A percentile compares a stretch with the other conserved stretches of the same genome.
phyloP scores from a whole-genome alignment of 2,329 filamentous ascomycete species.

The Didymella keratinophila region DNA sequence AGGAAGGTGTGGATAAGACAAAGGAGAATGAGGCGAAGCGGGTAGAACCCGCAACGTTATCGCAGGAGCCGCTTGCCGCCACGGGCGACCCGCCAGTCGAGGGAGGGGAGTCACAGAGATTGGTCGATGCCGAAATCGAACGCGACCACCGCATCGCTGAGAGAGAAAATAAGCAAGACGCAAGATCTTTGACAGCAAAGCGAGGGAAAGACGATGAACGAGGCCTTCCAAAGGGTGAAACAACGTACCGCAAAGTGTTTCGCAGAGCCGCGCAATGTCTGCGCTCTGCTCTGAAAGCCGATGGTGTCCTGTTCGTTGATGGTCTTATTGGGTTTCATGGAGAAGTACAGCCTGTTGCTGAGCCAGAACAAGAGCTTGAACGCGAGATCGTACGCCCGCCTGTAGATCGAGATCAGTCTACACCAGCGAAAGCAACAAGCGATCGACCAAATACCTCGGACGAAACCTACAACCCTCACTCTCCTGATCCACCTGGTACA shows the following conservation, averaged over 20 bases:
- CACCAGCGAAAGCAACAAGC: neutral
- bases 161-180: neutral
- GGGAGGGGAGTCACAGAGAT: conserved; percentile 6
- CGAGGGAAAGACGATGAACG: neutral
- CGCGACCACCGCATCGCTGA: conserved; percentile 1
- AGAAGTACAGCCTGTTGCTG: conserved; percentile 17
- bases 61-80: neutral
- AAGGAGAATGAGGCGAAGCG: neutral
- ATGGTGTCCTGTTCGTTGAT: conserved; percentile 28
- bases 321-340: conserved; percentile 29
- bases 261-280: conserved; percentile 25
- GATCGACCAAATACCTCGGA: neutral
- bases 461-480: neutral
- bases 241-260: conserved; percentile 10
- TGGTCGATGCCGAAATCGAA: neutral
- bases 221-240: neutral
- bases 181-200: neutral
- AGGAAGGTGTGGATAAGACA: neutral
- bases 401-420: neutral
- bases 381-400: neutral
- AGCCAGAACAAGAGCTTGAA: conserved; percentile 25
- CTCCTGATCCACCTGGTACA: neutral
- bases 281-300: conserved; percentile 20
- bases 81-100: neutral
- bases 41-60: neutral